Conservation (phyloP, 345 rosid genomes). For the Populus tremula region DNA sequence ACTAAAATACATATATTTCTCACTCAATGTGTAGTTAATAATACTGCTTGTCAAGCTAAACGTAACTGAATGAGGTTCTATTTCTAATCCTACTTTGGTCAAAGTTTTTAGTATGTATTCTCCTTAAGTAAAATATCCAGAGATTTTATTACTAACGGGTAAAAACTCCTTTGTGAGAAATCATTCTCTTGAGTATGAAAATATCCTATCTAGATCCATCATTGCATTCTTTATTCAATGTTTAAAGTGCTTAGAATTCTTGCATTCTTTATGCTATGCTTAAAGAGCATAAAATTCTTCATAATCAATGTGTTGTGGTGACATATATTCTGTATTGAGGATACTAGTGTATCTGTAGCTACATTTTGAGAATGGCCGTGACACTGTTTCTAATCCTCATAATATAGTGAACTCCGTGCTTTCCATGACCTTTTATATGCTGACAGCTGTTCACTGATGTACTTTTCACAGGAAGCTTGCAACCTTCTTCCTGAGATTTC, state of each 20-base stretch:
- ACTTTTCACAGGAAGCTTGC: slow-evolving; percentile 68
- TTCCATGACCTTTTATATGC: slow-evolving; percentile 5
- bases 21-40: neutral
- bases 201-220: neutral
- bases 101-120: neutral
- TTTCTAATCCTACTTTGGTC: neutral
- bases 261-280: neutral
- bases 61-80: neutral
- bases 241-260: neutral
- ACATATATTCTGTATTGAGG: neutral
- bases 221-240: neutral
- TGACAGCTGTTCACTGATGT: slow-evolving; percentile 27
- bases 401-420: neutral
- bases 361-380: neutral
- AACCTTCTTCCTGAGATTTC: slow-evolving; percentile 87
- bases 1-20: neutral
- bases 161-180: neutral
- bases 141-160: neutral
- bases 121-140: neutral
- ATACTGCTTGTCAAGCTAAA: neutral
- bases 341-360: neutral
- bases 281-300: neutral
- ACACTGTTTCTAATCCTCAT: neutral
- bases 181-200: neutral
- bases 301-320: neutral